phyloP scores from a whole-genome alignment of 106 monocot genomes.

The Platanthera guangdongensis region DNA sequence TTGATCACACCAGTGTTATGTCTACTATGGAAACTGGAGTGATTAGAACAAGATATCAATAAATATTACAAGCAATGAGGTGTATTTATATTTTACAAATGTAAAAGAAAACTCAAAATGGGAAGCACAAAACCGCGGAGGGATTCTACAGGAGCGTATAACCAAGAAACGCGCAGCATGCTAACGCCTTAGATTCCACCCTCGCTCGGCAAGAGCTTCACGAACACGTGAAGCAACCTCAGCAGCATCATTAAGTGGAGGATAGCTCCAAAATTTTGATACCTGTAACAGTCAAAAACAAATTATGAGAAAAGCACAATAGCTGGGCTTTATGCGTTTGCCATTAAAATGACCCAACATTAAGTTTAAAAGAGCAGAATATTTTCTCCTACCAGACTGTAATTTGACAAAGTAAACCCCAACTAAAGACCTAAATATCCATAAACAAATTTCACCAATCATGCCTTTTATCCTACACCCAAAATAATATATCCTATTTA shows the following conservation, averaged over 20 bases:
- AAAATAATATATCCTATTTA: too few relatives aligned
- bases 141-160: not conserved
- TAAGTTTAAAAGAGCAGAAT: too few relatives aligned
- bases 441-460: too few relatives aligned
- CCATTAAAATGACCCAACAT: too few relatives aligned
- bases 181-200: slow-evolving; percentile 58
- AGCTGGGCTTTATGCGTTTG: not conserved
- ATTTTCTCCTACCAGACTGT: too few relatives aligned
- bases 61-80: not conserved
- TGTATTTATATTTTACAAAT: not conserved
- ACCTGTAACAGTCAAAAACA: slow-evolving; percentile 33
- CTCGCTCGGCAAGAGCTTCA: slow-evolving; percentile 64
- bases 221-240: slow-evolving; percentile 66
- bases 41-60: not conserved
- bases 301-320: not conserved
- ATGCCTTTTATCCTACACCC: too few relatives aligned
- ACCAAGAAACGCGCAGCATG: not conserved
- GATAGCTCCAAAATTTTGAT: slow-evolving; percentile 92
- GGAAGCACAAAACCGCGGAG: slow-evolving; percentile 3
- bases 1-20: not conserved
- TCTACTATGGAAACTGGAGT: not conserved
- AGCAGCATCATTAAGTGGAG: slow-evolving; percentile 74
- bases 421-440: too few relatives aligned
- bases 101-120: slow-evolving; percentile 4
- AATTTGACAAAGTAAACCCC: too few relatives aligned